A percentile compares a stretch with the other conserved stretches of the same genome.
Conservation (phyloP, 1,139 yeast genomes). For the Candida smagusa region DNA sequence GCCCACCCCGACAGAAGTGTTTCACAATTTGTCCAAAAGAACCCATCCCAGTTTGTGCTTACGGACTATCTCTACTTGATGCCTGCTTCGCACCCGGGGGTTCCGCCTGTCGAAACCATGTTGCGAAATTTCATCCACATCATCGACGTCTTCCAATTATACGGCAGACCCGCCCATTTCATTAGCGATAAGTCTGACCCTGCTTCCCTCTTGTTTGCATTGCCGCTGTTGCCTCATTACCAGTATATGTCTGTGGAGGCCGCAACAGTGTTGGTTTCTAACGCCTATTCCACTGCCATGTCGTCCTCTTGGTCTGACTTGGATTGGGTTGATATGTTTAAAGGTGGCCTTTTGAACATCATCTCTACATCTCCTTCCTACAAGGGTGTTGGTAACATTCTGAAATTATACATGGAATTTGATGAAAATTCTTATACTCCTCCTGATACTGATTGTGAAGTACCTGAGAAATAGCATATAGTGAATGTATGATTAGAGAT, state of each 20-base stretch:
- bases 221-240: conserved; percentile 56
- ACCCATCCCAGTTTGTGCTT: conserved; percentile 27
- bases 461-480: too few species aligned
- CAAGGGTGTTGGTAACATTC: conserved; percentile 34
- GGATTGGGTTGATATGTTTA: conserved; percentile 42
- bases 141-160: conserved; percentile 51
- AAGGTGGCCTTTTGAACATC: conserved; percentile 12
- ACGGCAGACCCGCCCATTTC: conserved; percentile 54
- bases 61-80: conserved; percentile 45
- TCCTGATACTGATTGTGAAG: too few species aligned
- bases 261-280: conserved; percentile 31
- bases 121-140: conserved; percentile 51
- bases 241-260: conserved; percentile 45
- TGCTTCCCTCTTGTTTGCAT: conserved; percentile 49
- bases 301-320: conserved; percentile 34
- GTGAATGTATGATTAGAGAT: too few species aligned
- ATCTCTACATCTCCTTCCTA: conserved; percentile 8
- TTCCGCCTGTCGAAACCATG: conserved; percentile 56
- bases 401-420: conserved; percentile 29
- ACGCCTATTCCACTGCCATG: conserved; percentile 27
- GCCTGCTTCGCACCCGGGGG: conserved; percentile 57
- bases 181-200: conserved; percentile 43
- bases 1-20: conserved; percentile 8
- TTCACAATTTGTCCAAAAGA: conserved; percentile 21
- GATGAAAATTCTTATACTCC: conserved; percentile 7